phyloP scores from a whole-genome alignment of 345 rosid species.

The Erucastrum elatum region DNA sequence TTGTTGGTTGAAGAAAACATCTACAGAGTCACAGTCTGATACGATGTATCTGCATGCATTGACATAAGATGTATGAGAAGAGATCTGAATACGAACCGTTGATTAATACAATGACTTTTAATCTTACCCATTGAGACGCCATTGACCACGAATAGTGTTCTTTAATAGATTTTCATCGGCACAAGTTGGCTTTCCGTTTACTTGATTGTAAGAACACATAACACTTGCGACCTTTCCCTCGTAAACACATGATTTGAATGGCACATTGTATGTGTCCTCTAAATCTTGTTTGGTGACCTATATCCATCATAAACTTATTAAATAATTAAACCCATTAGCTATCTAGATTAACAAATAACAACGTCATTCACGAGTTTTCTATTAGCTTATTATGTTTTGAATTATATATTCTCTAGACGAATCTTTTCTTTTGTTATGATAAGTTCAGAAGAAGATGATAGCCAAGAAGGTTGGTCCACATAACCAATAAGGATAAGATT shows the following conservation, averaged over 20 bases:
- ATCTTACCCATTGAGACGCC: conserved; percentile 87
- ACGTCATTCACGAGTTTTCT: neutral
- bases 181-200: conserved; percentile 91
- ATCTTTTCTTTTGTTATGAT: neutral
- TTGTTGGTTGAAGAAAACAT: conserved; percentile 63
- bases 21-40: conserved; percentile 91
- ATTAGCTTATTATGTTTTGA: no score
- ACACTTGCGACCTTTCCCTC: conserved; percentile 92
- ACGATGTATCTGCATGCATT: conserved; percentile 64
- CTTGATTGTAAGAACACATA: conserved; percentile 98
- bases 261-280: conserved; percentile 83
- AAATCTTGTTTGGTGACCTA: conserved; percentile 93
- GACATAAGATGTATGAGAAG: neutral
- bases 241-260: conserved; percentile 80
- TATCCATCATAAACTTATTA: conserved; percentile 3
- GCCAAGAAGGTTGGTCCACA: conserved; percentile 37
- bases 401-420: conserved; percentile 2
- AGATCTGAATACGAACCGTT: neutral
- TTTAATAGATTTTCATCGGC: conserved; percentile 80
- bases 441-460: conserved; percentile 20
- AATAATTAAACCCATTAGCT: neutral
- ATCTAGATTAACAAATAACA: neutral
- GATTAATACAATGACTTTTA: neutral
- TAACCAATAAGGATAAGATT: conserved; percentile 39
- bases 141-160: conserved; percentile 80